phyloP scores from a whole-genome alignment of 23 red algal species.

The Cyanidiococcus yangmingshanensis region DNA sequence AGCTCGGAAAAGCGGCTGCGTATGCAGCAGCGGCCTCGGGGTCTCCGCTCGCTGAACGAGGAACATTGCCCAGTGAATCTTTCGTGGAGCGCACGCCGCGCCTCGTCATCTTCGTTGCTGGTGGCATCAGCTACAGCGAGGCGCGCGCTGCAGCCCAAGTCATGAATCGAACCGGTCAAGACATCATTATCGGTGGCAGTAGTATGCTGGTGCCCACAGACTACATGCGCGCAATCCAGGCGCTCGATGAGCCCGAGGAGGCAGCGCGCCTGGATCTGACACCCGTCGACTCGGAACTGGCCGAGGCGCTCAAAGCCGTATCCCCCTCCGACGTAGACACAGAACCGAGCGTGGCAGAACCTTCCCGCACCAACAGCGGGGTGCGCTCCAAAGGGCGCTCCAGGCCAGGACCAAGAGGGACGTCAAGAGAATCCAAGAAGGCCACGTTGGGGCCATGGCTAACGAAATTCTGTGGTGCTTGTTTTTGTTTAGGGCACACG shows the following conservation, averaged over 20 bases:
- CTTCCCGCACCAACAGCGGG: no score
- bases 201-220: not conserved
- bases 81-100: slow-evolving; percentile 12
- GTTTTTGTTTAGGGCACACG: no score
- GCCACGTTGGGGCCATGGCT: no score
- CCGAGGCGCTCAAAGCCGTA: not conserved
- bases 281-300: slow-evolving; percentile 14
- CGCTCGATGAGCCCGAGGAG: not conserved
- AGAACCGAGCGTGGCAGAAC: no score
- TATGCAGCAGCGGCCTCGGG: not conserved
- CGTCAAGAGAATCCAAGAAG: no score
- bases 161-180: not conserved
- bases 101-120: slow-evolving; percentile 7
- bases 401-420: no score
- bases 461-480: no score
- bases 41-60: no score
- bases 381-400: no score
- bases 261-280: not conserved
- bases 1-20: not conserved
- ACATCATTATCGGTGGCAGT: slow-evolving; percentile 3
- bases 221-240: not conserved
- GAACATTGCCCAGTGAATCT: no score
- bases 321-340: no score
- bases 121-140: slow-evolving; percentile 11
- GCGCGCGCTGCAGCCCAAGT: not conserved